These are phyloP conservation scores for Umbilicus rupestris DNA, from an alignment of 164 flowering plant species.

Conservation along the genomic window DNA sequence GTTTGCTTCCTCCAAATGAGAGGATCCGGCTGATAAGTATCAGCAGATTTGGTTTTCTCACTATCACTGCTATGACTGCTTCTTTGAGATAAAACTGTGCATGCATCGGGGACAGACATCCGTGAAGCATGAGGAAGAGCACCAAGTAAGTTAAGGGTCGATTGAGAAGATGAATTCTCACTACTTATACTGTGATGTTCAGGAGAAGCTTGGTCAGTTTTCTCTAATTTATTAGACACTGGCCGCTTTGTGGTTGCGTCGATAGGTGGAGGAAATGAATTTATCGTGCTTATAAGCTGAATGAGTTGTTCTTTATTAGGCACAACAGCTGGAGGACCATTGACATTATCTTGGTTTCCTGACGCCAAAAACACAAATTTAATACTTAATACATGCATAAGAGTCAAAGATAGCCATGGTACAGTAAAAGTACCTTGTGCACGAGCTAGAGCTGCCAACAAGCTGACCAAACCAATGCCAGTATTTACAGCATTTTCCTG, in stretches of 20 bases:
- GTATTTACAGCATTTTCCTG: conserved; percentile 25
- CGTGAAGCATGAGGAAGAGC: conserved; percentile 47
- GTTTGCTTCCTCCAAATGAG: conserved; percentile 18
- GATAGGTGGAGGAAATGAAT: conserved; percentile 42
- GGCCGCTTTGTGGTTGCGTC: conserved; percentile 30
- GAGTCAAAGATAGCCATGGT: background rate
- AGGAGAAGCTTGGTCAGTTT: conserved; percentile 11
- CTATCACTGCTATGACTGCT: conserved; percentile 32
- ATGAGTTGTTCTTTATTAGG: conserved; percentile 47
- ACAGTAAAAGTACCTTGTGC: conserved; percentile 43
- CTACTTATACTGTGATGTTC: conserved; percentile 22
- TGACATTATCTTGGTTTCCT: conserved; percentile 24
- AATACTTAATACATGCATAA: background rate
- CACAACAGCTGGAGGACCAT: conserved; percentile 21
- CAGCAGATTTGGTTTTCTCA: conserved; percentile 34
- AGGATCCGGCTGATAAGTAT: conserved; percentile 25
- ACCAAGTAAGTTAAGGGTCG: conserved; percentile 61
- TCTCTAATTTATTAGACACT: background rate
- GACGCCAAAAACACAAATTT: background rate
- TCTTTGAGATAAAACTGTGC: conserved; percentile 30
- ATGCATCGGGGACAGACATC: conserved; percentile 34
- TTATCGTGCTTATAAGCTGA: conserved; percentile 67
- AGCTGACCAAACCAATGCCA: conserved; percentile 51
- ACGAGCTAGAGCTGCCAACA: conserved; percentile 51
- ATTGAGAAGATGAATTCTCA: conserved; percentile 23